Evolutionary conservation across 129 eudicot genomes (phyloP).

Genomic region (Erigeron canadensis): DNA sequence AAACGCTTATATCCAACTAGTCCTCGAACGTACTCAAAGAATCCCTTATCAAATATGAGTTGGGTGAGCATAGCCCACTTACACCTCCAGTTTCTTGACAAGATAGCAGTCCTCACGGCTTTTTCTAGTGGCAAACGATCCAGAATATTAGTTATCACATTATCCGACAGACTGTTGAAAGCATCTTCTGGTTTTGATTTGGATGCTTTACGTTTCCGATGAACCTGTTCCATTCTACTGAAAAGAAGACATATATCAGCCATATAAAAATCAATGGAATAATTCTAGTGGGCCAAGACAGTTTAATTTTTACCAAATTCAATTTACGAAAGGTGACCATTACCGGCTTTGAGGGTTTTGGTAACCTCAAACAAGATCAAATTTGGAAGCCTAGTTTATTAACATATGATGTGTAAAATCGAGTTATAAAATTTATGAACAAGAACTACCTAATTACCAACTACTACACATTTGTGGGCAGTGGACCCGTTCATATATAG

Average conservation of each 20-base stretch:
- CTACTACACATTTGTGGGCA: no score
- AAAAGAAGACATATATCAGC: background rate
- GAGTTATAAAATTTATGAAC: no score
- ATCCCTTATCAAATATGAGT: background rate
- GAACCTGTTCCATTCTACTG: constrained; percentile 6
- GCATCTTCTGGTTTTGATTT: constrained; percentile 4
- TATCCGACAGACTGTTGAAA: background rate
- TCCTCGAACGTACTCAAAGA: background rate
- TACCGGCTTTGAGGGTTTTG: no score
- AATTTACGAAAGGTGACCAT: no score
- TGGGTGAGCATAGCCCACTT: constrained; percentile 19
- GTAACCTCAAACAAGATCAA: no score
- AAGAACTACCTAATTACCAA: no score
- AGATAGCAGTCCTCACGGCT: constrained; percentile 4
- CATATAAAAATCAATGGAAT: background rate
- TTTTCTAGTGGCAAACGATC: constrained; percentile 2
- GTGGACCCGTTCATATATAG: no score
- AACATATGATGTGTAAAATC: no score
- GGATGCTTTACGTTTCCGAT: background rate
- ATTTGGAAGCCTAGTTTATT: no score
- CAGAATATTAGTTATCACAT: constrained; percentile 4
- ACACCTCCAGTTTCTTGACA: constrained; percentile 9
- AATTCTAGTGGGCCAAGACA: background rate
- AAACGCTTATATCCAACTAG: no score
- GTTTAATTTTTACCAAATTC: no score